Conservation (phyloP, 441 rosid species). For the Brassica balearica region DNA sequence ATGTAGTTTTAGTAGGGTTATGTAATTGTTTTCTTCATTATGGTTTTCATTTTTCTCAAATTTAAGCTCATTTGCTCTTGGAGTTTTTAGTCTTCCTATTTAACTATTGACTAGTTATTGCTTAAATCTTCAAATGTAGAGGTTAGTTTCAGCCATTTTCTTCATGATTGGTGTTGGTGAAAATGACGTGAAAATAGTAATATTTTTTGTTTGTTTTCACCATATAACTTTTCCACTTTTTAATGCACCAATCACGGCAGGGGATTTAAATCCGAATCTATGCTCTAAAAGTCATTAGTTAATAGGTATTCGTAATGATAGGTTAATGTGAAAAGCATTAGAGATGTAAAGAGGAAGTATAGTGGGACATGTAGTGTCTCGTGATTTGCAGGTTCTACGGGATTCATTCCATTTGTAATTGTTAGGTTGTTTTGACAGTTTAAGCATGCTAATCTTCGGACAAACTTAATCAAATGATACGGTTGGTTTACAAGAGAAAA, state of each 20-base stretch:
- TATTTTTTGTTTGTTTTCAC: not conserved
- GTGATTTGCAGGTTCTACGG: conserved; percentile 43
- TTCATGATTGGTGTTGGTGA: conserved; percentile 9
- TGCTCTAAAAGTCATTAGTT: conserved; percentile 24
- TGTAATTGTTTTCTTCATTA: not conserved
- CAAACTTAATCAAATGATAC: conserved; percentile 19
- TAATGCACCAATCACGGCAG: conserved; percentile 44
- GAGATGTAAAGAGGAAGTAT: conserved; percentile 17
- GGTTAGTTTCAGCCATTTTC: not conserved
- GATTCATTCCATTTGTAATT: conserved; percentile 37
- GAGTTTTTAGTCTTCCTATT: not conserved
- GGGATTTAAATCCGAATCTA: conserved; percentile 14
- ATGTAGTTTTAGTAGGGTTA: not conserved
- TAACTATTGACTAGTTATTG: not conserved
- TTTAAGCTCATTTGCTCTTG: conserved; percentile 1
- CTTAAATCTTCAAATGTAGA: not conserved
- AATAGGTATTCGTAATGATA: conserved; percentile 40
- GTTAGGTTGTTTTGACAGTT: conserved; percentile 30
- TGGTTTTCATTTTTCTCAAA: not conserved
- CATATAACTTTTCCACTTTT: conserved; percentile 1
- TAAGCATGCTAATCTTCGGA: conserved; percentile 23
- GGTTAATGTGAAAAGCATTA: conserved; percentile 34
- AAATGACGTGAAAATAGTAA: not conserved
- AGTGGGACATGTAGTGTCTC: conserved; percentile 33
- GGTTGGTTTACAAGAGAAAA: not conserved